Conservation (phyloP, 208 protist species). For the Endotrypanum monterogeii region DNA sequence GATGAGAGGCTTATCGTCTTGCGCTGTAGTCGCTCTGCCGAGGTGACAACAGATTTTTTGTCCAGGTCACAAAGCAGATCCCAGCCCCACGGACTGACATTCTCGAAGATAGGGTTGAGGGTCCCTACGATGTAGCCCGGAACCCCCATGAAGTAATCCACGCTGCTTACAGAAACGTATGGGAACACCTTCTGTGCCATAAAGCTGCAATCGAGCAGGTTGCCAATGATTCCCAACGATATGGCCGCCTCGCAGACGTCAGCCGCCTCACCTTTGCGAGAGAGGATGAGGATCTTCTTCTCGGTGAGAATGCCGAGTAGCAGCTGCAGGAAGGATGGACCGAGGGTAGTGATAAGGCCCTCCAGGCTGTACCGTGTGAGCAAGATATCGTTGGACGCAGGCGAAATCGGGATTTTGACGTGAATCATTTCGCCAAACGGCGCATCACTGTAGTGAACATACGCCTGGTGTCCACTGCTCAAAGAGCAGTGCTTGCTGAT, state of each 20-base stretch:
- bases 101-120: constrained; percentile 84
- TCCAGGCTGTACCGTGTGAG: constrained; percentile 67
- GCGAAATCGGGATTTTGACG: constrained; percentile 51
- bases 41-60: constrained; percentile 41
- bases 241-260: constrained; percentile 77
- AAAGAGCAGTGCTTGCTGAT: constrained; percentile 41
- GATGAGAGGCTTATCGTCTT: constrained; percentile 9
- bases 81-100: constrained; percentile 57
- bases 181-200: constrained; percentile 77
- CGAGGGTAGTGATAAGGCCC: constrained; percentile 55
- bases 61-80: constrained; percentile 80
- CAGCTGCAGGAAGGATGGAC: constrained; percentile 60
- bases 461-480: constrained; percentile 34
- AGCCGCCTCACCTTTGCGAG: constrained; percentile 51
- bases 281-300: constrained; percentile 81
- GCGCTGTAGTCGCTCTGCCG: constrained; percentile 34
- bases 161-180: constrained; percentile 72
- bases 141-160: constrained; percentile 58
- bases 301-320: constrained; percentile 61
- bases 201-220: constrained; percentile 64
- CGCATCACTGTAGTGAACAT: constrained; percentile 42
- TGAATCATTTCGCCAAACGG: constrained; percentile 55
- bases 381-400: constrained; percentile 47
- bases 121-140: constrained; percentile 81
- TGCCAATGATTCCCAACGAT: constrained; percentile 65